Evolutionary conservation across 2,329 filamentous ascomycete genomes (phyloP).

Genomic region (Emericellopsis cladophorae): DNA sequence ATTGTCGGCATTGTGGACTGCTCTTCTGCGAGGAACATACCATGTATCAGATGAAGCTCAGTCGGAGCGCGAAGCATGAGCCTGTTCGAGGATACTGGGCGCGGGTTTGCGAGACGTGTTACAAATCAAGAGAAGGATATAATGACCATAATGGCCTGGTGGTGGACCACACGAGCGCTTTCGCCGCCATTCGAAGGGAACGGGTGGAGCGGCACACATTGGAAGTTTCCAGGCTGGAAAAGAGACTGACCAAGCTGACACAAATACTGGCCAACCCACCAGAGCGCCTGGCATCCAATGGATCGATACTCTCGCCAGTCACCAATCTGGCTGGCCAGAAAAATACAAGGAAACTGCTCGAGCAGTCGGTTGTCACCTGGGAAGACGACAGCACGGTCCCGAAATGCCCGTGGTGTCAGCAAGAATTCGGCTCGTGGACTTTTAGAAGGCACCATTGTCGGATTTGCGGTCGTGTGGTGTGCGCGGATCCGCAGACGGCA

Average conservation of each 20-base stretch:
- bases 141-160: slow-evolving; percentile 71
- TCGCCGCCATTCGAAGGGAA: slow-evolving; percentile 58
- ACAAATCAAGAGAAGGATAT: slow-evolving; percentile 91
- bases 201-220: slow-evolving; percentile 75
- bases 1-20: slow-evolving; percentile 85
- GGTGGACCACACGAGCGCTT: slow-evolving; percentile 60
- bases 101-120: slow-evolving; percentile 96
- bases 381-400: slow-evolving; percentile 75
- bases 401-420: slow-evolving; percentile 87
- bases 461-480: slow-evolving; percentile 86
- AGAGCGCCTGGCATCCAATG: slow-evolving; percentile 40
- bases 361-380: slow-evolving; percentile 91
- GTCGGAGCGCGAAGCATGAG: slow-evolving; percentile 77
- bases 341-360: slow-evolving; percentile 65
- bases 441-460: slow-evolving; percentile 91
- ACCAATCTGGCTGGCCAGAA: slow-evolving; percentile 54
- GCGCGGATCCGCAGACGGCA: slow-evolving; percentile 69
- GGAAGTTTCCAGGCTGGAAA: slow-evolving; percentile 82
- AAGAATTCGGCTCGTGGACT: slow-evolving; percentile 87
- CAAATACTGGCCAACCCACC: slow-evolving; percentile 67
- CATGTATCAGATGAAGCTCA: slow-evolving; percentile 99
- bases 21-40: slow-evolving; percentile 96
- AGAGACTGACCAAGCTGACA: slow-evolving; percentile 81
- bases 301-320: slow-evolving; percentile 46
- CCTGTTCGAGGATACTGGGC: slow-evolving; percentile 87